Evolutionary conservation across 139 green algal species (phyloP).

Genomic region (Nannochloris sp.): DNA sequence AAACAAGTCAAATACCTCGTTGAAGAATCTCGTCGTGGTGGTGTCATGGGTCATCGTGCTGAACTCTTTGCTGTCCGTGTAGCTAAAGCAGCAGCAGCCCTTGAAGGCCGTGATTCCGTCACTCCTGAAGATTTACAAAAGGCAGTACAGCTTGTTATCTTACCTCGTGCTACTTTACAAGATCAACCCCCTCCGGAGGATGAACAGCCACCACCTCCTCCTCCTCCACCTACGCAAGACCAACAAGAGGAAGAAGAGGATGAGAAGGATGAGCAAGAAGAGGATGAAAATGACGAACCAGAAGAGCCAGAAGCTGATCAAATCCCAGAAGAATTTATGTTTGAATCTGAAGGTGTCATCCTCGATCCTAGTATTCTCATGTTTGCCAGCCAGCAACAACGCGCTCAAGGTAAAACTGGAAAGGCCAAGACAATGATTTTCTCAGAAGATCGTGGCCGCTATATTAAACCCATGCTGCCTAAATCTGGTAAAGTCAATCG

Average conservation of each 20-base stretch:
- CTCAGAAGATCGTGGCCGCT: constrained; percentile 75
- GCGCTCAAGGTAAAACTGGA: constrained; percentile 76
- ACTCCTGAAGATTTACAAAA: constrained; percentile 87
- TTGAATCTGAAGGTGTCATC: constrained; percentile 93
- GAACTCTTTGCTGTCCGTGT: constrained; percentile 91
- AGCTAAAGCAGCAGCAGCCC: constrained; percentile 75
- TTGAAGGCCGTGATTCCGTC: constrained; percentile 79
- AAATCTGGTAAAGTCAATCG: constrained; percentile 79
- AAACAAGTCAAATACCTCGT: constrained; percentile 95
- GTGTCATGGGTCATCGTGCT: constrained; percentile 85
- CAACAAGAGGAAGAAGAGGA: constrained; percentile 74
- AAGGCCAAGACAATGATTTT: constrained; percentile 98
- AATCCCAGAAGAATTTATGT: constrained; percentile 98
- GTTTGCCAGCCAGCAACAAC: constrained; percentile 91
- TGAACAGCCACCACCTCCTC: constrained; percentile 75
- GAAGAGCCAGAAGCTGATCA: constrained; percentile 54
- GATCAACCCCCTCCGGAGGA: constrained; percentile 33
- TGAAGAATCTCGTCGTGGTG: constrained; percentile 78
- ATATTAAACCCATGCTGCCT: constrained; percentile 99
- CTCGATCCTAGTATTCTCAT: constrained; percentile 83
- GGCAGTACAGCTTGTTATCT: constrained; percentile 95
- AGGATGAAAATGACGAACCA: constrained; percentile 38
- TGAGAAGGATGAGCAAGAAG: constrained; percentile 62
- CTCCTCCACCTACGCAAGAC: constrained; percentile 53
- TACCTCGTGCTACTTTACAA: constrained; percentile 20